Percentiles rank a stretch among this genome's conserved stretches.
phyloP scores from a whole-genome alignment of 306 rosid genomes.

The Prunus salicina region DNA sequence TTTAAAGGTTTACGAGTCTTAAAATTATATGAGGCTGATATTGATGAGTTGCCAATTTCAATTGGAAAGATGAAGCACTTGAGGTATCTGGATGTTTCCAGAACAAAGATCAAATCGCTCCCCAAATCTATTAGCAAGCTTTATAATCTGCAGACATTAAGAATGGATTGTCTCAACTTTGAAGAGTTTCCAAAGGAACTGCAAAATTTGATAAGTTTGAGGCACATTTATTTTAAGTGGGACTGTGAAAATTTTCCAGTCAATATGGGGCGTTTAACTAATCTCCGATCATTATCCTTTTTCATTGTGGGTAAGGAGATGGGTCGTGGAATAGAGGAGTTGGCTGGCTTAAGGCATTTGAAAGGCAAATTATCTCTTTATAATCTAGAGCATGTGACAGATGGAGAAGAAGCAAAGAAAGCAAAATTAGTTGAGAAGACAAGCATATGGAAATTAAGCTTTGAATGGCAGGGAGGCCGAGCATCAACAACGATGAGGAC shows the following conservation, averaged over 20 bases:
- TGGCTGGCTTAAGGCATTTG: no score
- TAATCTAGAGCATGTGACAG: background rate
- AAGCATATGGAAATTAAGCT: background rate
- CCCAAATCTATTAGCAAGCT: background rate
- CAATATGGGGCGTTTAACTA: no score
- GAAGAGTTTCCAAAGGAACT: no score
- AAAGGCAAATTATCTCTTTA: background rate
- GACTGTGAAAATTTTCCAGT: no score
- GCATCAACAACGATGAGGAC: background rate
- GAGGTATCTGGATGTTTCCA: constrained; percentile 2
- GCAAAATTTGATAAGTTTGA: no score
- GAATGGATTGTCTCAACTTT: no score
- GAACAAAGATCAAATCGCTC: background rate
- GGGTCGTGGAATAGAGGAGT: background rate
- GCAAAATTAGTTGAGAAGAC: background rate
- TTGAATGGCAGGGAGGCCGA: background rate
- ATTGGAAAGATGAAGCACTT: background rate
- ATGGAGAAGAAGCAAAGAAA: background rate
- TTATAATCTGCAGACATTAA: no score
- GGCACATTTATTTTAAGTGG: no score
- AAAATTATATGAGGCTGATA: background rate
- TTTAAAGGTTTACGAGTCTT: constrained; percentile 7
- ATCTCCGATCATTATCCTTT: no score
- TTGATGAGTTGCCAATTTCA: background rate
- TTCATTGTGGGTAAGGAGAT: no score